phyloP scores from a whole-genome alignment of 1,139 yeast species.

The Pichia norvegensis region DNA sequence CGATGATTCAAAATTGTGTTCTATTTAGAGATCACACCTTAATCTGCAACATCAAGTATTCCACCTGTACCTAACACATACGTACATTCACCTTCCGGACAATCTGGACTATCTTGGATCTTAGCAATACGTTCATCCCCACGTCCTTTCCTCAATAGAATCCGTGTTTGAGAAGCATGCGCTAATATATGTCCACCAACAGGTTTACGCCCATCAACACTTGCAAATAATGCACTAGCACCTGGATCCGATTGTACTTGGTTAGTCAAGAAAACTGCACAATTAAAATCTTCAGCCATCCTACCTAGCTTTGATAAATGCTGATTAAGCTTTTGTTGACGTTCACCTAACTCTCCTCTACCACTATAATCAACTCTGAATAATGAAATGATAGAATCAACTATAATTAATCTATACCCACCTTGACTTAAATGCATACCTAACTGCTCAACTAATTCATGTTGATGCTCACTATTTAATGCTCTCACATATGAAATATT shows the following conservation, averaged over 20 bases:
- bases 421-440: constrained; percentile 46
- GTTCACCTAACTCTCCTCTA: constrained; percentile 52
- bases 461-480: constrained; percentile 50
- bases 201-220: constrained; percentile 60
- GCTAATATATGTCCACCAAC: constrained; percentile 61
- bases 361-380: constrained; percentile 56
- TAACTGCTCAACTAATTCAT: constrained; percentile 47
- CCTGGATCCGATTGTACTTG: constrained; percentile 67
- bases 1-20: background rate
- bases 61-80: constrained; percentile 49
- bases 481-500: constrained; percentile 46
- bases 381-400: constrained; percentile 57
- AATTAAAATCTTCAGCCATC: constrained; percentile 51
- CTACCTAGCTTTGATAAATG: constrained; percentile 45
- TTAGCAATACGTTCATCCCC: constrained; percentile 62
- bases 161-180: constrained; percentile 57
- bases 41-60: constrained; percentile 11
- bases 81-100: constrained; percentile 52
- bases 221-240: constrained; percentile 55
- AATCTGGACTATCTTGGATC: constrained; percentile 55
- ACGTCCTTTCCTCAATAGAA: constrained; percentile 50
- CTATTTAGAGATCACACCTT: no score
- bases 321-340: constrained; percentile 54
- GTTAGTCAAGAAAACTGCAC: constrained; percentile 53
- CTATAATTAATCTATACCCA: constrained; percentile 28